Percentiles rank a stretch among this genome's conserved stretches.
phyloP scores from a whole-genome alignment of 2,329 filamentous ascomycete species.

The Eutypa lata region DNA sequence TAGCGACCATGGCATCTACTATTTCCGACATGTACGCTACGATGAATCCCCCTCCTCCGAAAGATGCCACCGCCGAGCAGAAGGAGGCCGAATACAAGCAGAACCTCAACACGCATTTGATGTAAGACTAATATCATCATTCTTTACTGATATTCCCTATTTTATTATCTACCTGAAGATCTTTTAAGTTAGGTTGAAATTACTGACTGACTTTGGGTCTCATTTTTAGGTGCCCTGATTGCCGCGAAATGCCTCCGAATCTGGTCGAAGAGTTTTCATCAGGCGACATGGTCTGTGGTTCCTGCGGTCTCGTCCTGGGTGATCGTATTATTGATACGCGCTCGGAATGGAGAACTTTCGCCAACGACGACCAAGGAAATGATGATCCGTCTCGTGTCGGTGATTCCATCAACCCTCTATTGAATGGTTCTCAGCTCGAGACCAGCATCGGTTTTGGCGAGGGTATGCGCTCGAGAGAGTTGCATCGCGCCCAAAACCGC shows the following conservation, averaged over 20 bases:
- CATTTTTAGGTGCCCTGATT: constrained; percentile 67
- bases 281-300: constrained; percentile 88
- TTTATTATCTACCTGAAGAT: no score
- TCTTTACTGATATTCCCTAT: no score
- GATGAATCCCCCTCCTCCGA: constrained; percentile 20
- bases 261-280: constrained; percentile 89
- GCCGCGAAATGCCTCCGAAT: constrained; percentile 87
- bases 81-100: constrained; percentile 59
- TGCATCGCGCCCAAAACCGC: constrained; percentile 70
- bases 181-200: no score
- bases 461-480: constrained; percentile 60
- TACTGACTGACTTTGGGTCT: not conserved
- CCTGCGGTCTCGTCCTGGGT: constrained; percentile 86
- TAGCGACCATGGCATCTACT: constrained; percentile 2
- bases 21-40: constrained; percentile 36
- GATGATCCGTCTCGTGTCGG: constrained; percentile 98
- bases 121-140: constrained; percentile 27
- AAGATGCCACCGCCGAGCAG: constrained; percentile 21
- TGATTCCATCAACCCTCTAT: constrained; percentile 83
- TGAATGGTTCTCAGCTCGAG: constrained; percentile 85
- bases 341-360: constrained; percentile 98
- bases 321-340: constrained; percentile 92
- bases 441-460: constrained; percentile 85
- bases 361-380: constrained; percentile 94
- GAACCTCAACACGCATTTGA: constrained; percentile 80